These are phyloP conservation scores for Fistulinella cinereoalba DNA, from an alignment of 1,284 basidiomycete genomes.

Conservation along the genomic window DNA sequence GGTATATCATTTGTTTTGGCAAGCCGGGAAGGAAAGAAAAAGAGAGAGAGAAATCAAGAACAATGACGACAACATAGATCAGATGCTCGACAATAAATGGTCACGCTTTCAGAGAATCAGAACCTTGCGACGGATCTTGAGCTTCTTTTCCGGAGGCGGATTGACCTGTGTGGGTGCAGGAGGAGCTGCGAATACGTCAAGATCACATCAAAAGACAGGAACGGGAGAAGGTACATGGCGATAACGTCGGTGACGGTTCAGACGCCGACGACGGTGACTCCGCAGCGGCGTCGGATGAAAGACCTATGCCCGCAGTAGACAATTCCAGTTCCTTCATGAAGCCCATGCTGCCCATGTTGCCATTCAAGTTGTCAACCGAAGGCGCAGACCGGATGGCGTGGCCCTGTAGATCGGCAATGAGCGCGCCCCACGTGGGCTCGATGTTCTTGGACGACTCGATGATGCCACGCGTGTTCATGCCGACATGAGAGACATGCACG, in stretches of 20 bases:
- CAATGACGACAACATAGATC: neutral
- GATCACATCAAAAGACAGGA: neutral
- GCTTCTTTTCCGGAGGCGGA: constrained; percentile 28
- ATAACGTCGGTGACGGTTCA: neutral
- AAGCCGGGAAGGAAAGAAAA: constrained; percentile 17
- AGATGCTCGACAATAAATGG: neutral
- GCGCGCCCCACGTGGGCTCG: constrained; percentile 72
- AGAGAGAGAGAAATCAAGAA: neutral
- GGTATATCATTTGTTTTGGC: constrained; percentile 2
- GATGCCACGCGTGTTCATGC: constrained; percentile 62
- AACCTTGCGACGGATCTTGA: constrained; percentile 32
- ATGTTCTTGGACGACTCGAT: constrained; percentile 75
- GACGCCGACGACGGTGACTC: constrained; percentile 5
- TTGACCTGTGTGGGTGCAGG: constrained; percentile 7
- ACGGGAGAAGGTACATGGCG: constrained; percentile 14
- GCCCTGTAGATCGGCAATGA: constrained; percentile 62
- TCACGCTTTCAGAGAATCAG: constrained; percentile 21
- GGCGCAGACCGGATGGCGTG: constrained; percentile 48
- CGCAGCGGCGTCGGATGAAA: no score
- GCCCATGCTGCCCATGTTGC: constrained; percentile 49
- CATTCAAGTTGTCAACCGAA: constrained; percentile 40
- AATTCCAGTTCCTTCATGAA: constrained; percentile 73
- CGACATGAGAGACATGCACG: constrained; percentile 86
- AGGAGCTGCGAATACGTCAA: constrained; percentile 12
- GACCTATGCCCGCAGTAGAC: constrained; percentile 18